Percentiles rank a stretch among this genome's conserved stretches.
Evolutionary conservation across 257 asterid species (phyloP).

Genomic region (Henckelia pumila): DNA sequence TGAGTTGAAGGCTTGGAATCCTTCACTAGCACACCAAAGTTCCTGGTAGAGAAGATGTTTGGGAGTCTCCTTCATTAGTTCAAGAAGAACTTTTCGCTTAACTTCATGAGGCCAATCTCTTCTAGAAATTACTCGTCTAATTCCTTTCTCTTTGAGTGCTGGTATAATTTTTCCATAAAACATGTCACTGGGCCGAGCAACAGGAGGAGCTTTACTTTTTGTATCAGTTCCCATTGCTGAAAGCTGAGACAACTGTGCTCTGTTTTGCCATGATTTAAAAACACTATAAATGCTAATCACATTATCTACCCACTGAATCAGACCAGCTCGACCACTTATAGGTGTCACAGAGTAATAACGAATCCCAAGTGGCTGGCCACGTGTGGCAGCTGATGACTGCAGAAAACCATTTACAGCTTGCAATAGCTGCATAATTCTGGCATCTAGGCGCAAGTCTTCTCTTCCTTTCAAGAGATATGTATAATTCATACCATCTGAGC

Average conservation of each 20-base stretch:
- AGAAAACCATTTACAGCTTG: slow-evolving; percentile 91
- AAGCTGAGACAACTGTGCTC: slow-evolving; percentile 71
- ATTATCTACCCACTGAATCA: slow-evolving; percentile 98
- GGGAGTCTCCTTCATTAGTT: slow-evolving; percentile 93
- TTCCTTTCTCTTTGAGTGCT: slow-evolving; percentile 98
- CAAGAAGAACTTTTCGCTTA: slow-evolving; percentile 84
- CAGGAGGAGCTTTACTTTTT: slow-evolving; percentile 66
- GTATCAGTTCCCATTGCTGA: slow-evolving; percentile 58
- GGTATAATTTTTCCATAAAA: slow-evolving; percentile 96
- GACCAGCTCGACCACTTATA: slow-evolving; percentile 97
- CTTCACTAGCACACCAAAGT: slow-evolving; percentile 99
- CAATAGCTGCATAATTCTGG: slow-evolving; percentile 97
- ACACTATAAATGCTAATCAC: slow-evolving; percentile 86
- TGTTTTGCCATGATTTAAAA: slow-evolving; percentile 94
- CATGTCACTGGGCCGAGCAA: slow-evolving; percentile 98
- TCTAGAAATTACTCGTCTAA: slow-evolving; percentile 91
- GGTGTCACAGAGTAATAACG: slow-evolving; percentile 97
- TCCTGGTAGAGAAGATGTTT: slow-evolving; percentile 95
- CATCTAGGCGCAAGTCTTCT: slow-evolving; percentile 98
- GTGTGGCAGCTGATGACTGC: slow-evolving; percentile 68
- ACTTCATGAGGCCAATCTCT: slow-evolving; percentile 99
- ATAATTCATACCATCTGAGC: slow-evolving; percentile 89
- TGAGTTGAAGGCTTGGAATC: slow-evolving; percentile 87
- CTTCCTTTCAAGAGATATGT: slow-evolving; percentile 98
- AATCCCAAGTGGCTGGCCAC: slow-evolving; percentile 67